Conservation (phyloP, 2,329 filamentous ascomycete genomes). For the Helicocarpus griseus region DNA sequence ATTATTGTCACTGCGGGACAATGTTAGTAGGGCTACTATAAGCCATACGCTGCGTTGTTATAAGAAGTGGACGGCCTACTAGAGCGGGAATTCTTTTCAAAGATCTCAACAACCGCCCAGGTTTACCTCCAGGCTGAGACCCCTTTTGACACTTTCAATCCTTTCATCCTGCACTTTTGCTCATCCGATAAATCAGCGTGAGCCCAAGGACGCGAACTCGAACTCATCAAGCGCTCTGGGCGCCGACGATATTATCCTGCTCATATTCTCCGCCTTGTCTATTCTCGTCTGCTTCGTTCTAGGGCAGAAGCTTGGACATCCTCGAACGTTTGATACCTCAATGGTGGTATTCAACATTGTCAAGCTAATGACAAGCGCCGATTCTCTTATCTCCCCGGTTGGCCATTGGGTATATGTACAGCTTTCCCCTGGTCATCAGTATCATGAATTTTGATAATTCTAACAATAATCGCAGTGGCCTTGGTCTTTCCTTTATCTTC, state of each 20-base stretch:
- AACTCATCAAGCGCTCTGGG: neutral
- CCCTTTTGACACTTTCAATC: neutral
- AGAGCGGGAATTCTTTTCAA: too few species aligned
- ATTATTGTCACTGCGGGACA: too few species aligned
- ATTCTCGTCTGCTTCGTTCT: neutral
- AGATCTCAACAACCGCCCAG: neutral
- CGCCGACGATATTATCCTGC: neutral
- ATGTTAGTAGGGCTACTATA: too few species aligned
- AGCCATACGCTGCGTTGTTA: too few species aligned
- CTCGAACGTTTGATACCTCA: neutral
- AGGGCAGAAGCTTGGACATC: neutral
- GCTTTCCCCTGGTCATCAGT: neutral
- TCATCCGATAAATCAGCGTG: neutral
- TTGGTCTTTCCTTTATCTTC: conserved; percentile 1
- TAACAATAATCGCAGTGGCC: neutral
- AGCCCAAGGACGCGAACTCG: neutral
- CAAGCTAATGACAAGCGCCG: neutral
- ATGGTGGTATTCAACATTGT: conserved; percentile 1
- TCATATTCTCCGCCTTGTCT: neutral
- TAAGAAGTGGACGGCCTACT: too few species aligned
- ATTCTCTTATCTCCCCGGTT: neutral
- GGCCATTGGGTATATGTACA: neutral
- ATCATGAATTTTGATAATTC: neutral
- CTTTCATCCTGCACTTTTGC: neutral
- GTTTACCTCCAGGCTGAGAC: neutral